phyloP scores from a whole-genome alignment of 768 basidiomycete species.

The Trametes villosa region DNA sequence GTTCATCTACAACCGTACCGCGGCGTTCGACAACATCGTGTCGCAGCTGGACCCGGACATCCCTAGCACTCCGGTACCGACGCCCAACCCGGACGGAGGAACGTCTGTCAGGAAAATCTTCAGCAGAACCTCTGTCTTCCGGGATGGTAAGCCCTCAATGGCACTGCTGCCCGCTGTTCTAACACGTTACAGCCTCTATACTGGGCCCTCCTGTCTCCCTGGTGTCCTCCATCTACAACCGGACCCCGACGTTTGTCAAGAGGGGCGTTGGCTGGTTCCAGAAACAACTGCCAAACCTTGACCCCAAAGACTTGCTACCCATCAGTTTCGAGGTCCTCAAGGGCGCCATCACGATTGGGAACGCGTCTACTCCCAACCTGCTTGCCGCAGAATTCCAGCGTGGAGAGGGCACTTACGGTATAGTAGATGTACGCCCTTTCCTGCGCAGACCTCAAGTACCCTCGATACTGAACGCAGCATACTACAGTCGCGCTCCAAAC shows the following conservation, averaged over 20 bases:
- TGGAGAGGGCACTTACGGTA: conserved; percentile 81
- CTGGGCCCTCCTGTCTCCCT: conserved; percentile 31
- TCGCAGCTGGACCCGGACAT: conserved; percentile 63
- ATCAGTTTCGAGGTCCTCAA: conserved; percentile 78
- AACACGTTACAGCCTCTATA: conserved; percentile 20
- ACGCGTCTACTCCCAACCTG: conserved; percentile 80
- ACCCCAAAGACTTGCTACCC: conserved; percentile 86
- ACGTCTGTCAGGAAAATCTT: conserved; percentile 35
- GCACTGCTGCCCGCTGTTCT: not conserved
- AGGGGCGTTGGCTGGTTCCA: conserved; percentile 55
- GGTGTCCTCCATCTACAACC: conserved; percentile 32
- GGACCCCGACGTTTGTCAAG: conserved; percentile 39
- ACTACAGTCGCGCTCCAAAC: conserved; percentile 72
- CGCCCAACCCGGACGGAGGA: conserved; percentile 16
- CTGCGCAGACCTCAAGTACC: not conserved
- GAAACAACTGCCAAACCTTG: conserved; percentile 68
- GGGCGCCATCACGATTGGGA: conserved; percentile 85
- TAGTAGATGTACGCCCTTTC: conserved; percentile 60
- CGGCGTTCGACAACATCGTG: conserved; percentile 87
- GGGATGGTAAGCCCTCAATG: conserved; percentile 29
- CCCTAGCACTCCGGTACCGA: conserved; percentile 21
- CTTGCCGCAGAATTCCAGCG: conserved; percentile 80
- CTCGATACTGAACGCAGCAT: not conserved
- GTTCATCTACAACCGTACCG: conserved; percentile 90
- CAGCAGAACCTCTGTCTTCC: conserved; percentile 31